These are phyloP conservation scores for Populus hybrid DNA, from an alignment of 441 rosid genomes.

Conservation along the genomic window DNA sequence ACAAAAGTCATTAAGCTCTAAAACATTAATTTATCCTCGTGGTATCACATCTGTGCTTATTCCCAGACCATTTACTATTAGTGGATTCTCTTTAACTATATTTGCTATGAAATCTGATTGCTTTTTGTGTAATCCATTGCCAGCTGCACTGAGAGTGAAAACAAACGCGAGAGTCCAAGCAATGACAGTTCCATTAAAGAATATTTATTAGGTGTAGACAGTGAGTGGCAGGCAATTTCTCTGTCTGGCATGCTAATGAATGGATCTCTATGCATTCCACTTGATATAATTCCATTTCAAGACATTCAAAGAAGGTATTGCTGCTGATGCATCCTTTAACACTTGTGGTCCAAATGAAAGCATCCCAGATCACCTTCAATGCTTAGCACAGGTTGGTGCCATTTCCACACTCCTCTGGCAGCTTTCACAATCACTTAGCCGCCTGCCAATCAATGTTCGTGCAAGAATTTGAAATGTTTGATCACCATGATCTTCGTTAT, in stretches of 20 bases:
- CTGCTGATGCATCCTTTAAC: slow-evolving; percentile 3
- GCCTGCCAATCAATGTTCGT: not conserved
- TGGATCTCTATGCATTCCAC: not conserved
- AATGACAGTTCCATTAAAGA: slow-evolving; percentile 10
- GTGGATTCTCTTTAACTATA: not conserved
- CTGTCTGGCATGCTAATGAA: slow-evolving; percentile 5
- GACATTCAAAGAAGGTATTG: slow-evolving; percentile 19
- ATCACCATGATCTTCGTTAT: not conserved
- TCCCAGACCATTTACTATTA: not conserved
- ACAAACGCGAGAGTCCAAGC: not conserved
- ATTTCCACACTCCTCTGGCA: not conserved
- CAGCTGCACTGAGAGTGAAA: slow-evolving; percentile 18
- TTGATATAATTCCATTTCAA: not conserved
- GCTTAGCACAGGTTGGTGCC: slow-evolving; percentile 1
- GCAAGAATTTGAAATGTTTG: not conserved
- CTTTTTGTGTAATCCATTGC: not conserved
- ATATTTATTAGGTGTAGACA: slow-evolving; percentile 17
- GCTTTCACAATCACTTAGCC: not conserved
- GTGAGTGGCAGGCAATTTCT: not conserved
- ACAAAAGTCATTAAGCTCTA: not conserved
- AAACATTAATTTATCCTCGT: not conserved
- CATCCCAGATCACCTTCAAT: slow-evolving; percentile 2
- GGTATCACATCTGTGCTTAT: not conserved
- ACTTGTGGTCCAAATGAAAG: slow-evolving; percentile 27
- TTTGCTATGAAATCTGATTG: too few relatives aligned